Evolutionary conservation across 352 stramenopile species (phyloP), one percentile per base, ranked within the genome.

Genomic region (Elongisporangium undulatum): DNA sequence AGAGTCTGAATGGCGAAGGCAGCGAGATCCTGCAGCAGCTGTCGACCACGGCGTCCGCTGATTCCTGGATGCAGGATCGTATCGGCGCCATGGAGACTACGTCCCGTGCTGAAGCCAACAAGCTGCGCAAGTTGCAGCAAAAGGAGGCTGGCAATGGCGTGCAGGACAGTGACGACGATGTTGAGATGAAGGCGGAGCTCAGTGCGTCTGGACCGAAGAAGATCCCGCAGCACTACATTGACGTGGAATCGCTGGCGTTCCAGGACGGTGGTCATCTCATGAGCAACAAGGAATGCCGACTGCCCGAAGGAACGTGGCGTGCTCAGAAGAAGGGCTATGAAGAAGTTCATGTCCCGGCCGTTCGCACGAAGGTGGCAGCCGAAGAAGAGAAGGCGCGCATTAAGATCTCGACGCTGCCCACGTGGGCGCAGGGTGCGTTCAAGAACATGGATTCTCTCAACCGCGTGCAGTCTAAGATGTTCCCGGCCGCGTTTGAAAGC

Each of bases 281-380:
- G 96, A 99, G 88, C 67, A 99, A 99, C 77, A 98, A 98, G 61
- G 88, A 97, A 38, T 98, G 96, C 45, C 85, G 91, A 41, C 69
- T 99, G 9, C 97, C 97, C 3, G 94, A 98, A 68, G 94, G 95
- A 53, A 98, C 95, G 7, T 99, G 96, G 96, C 82, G 96, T 52
- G 95, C 94, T 7, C 95, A 98, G 81, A 99, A 99, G 82, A 98
- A 98, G 59, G 97, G 97, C 4, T 95, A 93, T 51, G 97, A 99
- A 82, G 98, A 99, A 75, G 96, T 99, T 0, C 98, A 99, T 71
- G 97, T 99, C 26, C 97, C 98, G n/a, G 97, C 97, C 6, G 80
- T 98, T n/a, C 80, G 83, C 13, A 88, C 87, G 0, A 90, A 90
- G 55, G 75, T 82, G 51, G 76, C 86, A 2, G 77, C 75, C 2